Percentiles rank a stretch among this genome's conserved stretches.
phyloP scores from a whole-genome alignment of 2,329 filamentous ascomycete genomes.

The Cladosporium halotolerans region DNA sequence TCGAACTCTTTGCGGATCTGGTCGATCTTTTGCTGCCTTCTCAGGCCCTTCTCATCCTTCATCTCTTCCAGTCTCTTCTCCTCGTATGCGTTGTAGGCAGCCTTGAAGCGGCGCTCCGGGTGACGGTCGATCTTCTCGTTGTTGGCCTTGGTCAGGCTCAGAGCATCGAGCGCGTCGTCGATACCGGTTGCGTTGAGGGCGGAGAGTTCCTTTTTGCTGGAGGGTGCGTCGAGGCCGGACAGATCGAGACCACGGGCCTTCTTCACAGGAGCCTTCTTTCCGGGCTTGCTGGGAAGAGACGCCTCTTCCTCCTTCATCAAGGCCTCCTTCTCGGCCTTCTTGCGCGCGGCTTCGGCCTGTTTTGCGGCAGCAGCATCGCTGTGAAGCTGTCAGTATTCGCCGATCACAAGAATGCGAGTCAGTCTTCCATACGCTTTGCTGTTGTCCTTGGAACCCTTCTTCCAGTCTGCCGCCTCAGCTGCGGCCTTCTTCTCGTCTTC shows the following conservation, averaged over 20 bases:
- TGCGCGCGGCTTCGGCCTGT: slow-evolving; percentile 72
- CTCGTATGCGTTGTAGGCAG: slow-evolving; percentile 76
- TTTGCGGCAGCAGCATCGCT: slow-evolving; percentile 82
- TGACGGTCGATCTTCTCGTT: slow-evolving; percentile 76
- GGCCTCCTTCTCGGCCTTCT: slow-evolving; percentile 89
- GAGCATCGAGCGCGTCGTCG: slow-evolving; percentile 85
- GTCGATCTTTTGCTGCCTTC: slow-evolving; percentile 78
- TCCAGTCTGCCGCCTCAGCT: slow-evolving; percentile 71
- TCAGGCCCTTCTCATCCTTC: slow-evolving; percentile 73
- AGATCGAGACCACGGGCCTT: slow-evolving; percentile 63
- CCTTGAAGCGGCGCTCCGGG: slow-evolving; percentile 80
- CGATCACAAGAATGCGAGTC: not conserved
- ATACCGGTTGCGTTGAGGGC: slow-evolving; percentile 79
- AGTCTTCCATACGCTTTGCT: slow-evolving; percentile 63
- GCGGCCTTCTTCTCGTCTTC: slow-evolving; percentile 60
- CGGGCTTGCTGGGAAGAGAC: slow-evolving; percentile 52
- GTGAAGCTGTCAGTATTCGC: slow-evolving; percentile 11
- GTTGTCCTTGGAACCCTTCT: slow-evolving; percentile 75
- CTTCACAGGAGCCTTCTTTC: slow-evolving; percentile 56
- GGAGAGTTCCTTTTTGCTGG: slow-evolving; percentile 43
- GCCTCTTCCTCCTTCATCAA: slow-evolving; percentile 77
- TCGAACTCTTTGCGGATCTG: slow-evolving; percentile 88
- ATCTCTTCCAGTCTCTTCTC: slow-evolving; percentile 77
- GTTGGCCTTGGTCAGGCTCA: slow-evolving; percentile 58
- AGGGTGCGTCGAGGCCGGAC: slow-evolving; percentile 60